Percentiles rank a stretch among this genome's conserved stretches.
Conservation (phyloP, 805 yeast genomes). For the Starmerella lactis-condensi region DNA sequence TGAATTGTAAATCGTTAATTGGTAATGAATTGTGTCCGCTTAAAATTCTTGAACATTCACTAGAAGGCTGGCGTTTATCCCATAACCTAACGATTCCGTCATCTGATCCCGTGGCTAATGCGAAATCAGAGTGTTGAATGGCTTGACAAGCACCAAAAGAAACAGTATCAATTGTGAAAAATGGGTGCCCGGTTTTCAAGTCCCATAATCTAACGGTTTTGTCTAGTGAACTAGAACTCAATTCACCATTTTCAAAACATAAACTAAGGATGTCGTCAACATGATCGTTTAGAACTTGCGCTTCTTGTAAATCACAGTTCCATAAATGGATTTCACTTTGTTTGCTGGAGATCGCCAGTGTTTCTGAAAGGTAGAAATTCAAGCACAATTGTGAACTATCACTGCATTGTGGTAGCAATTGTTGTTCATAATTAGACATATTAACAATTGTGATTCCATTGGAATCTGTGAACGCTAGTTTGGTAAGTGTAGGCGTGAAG, state of each 20-base stretch:
- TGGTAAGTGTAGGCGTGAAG: conserved; percentile 59
- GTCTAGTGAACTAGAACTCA: conserved; percentile 56
- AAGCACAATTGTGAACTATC: too few species aligned
- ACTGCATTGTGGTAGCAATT: too few species aligned
- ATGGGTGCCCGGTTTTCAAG: conserved; percentile 40
- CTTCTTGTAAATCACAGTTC: too few species aligned
- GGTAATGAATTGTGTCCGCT: conserved; percentile 52
- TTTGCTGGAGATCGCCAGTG: too few species aligned
- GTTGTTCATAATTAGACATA: too few species aligned
- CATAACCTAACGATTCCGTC: conserved; percentile 60
- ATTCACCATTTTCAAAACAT: too few species aligned
- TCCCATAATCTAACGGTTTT: conserved; percentile 66
- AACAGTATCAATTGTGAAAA: conserved; percentile 51
- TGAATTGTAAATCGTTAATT: conserved; percentile 49
- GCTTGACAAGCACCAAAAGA: conserved; percentile 31
- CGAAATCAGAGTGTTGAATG: conserved; percentile 54
- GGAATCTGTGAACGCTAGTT: conserved; percentile 64
- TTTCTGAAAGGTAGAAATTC: too few species aligned
- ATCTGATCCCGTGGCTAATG: conserved; percentile 59
- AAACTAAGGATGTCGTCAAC: conserved; percentile 48
- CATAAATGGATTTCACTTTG: too few species aligned
- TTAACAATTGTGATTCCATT: too few species aligned
- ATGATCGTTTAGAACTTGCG: conserved; percentile 39
- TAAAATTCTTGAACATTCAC: conserved; percentile 15
- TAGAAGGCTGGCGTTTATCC: conserved; percentile 48